Conservation (phyloP, 192 early-diverging fungal species). For the Entomortierella beljakovae region DNA sequence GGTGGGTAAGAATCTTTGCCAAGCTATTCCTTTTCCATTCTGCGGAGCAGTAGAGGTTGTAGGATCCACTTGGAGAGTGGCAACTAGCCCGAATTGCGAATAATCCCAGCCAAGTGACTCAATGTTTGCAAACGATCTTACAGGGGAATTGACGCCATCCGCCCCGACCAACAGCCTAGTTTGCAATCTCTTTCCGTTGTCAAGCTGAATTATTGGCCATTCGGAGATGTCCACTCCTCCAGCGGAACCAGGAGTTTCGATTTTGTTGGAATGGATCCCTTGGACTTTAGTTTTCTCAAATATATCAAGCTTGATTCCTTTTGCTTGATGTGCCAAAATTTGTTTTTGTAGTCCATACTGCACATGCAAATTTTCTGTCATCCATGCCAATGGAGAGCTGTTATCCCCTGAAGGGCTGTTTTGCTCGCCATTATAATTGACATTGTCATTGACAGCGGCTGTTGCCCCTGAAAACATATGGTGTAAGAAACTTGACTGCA, state of each 20-base stretch:
- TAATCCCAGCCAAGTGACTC: conserved; percentile 91
- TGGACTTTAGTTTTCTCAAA: conserved; percentile 78
- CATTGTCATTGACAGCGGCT: conserved; percentile 3
- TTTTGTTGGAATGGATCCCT: conserved; percentile 55
- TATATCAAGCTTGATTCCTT: conserved; percentile 66
- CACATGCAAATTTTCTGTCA: conserved; percentile 90
- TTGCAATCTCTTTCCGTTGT: conserved; percentile 69
- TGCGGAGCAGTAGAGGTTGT: conserved; percentile 66
- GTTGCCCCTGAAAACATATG: conserved; percentile 32
- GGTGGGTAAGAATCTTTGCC: conserved; percentile 94
- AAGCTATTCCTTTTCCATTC: conserved; percentile 66
- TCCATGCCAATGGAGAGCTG: conserved; percentile 73
- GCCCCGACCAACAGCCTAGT: conserved; percentile 89
- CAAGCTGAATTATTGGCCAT: conserved; percentile 84
- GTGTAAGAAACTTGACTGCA: conserved; percentile 32
- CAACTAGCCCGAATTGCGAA: conserved; percentile 86
- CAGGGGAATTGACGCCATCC: conserved; percentile 89
- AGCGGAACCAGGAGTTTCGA: conserved; percentile 5
- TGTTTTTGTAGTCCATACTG: conserved; percentile 74
- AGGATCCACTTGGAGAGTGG: conserved; percentile 76
- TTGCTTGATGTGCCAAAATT: conserved; percentile 46
- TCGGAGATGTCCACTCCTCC: conserved; percentile 49
- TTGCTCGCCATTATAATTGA: not conserved
- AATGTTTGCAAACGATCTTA: conserved; percentile 85
- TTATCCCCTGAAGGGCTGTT: conserved; percentile 25